Conservation (phyloP, 164 flowering plant species). For the Magnolia changhungtana region DNA sequence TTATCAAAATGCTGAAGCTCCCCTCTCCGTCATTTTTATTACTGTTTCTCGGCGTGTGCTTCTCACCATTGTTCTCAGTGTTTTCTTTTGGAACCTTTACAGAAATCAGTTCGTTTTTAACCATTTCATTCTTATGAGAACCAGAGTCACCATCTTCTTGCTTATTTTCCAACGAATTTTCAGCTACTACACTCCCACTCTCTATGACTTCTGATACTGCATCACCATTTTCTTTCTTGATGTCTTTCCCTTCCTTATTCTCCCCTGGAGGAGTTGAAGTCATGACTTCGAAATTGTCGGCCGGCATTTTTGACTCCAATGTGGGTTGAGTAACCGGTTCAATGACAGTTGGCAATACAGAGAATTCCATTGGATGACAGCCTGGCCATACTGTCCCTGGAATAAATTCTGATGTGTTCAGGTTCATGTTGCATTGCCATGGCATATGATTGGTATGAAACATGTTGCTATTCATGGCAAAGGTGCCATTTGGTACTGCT, state of each 20-base stretch:
- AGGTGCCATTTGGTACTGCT: conserved; percentile 48
- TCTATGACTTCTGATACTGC: conserved; percentile 29
- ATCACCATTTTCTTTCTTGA: conserved; percentile 35
- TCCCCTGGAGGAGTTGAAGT: conserved; percentile 46
- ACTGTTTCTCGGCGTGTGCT: conserved; percentile 23
- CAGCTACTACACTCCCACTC: conserved; percentile 26
- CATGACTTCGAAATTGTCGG: conserved; percentile 26
- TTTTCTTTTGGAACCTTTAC: conserved; percentile 26
- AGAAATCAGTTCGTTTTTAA: conserved; percentile 21
- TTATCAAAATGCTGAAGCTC: conserved; percentile 72
- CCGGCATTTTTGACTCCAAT: conserved; percentile 33
- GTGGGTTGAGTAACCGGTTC: conserved; percentile 46
- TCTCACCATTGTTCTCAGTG: conserved; percentile 28
- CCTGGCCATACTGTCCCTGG: conserved; percentile 73
- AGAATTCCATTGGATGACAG: conserved; percentile 62
- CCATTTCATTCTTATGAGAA: conserved; percentile 21
- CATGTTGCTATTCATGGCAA: conserved; percentile 43
- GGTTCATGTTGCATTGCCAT: conserved; percentile 74
- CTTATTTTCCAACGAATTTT: conserved; percentile 28
- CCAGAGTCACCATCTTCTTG: conserved; percentile 29
- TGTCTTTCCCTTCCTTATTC: conserved; percentile 35
- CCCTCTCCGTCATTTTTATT: conserved; percentile 54
- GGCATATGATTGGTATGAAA: conserved; percentile 73
- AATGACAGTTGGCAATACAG: conserved; percentile 53
- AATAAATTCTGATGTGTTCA: conserved; percentile 58